Percentiles rank a stretch among this genome's conserved stretches.
Conservation (phyloP, 495 filamentous ascomycete species). For the Aspergillus indologenus region DNA sequence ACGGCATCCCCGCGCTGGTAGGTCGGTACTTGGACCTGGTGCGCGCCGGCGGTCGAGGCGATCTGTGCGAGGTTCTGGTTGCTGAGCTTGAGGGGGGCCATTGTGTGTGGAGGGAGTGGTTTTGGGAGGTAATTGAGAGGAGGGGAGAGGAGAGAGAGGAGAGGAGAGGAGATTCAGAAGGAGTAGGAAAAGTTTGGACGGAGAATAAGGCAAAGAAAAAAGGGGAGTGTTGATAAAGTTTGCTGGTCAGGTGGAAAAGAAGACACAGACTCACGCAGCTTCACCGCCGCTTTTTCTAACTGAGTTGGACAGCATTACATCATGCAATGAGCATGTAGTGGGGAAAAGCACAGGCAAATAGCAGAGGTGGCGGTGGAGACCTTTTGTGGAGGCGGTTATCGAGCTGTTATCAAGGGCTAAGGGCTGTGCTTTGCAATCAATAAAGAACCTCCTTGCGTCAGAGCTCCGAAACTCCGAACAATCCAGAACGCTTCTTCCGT, state of each 20-base stretch:
- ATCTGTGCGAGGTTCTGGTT: constrained; percentile 39
- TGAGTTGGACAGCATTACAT: constrained; percentile 18
- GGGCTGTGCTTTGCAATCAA: background rate
- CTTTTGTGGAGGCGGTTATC: background rate
- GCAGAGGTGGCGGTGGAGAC: background rate
- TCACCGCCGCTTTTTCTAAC: constrained; percentile 25
- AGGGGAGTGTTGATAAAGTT: no score
- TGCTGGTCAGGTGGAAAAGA: background rate
- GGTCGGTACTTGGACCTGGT: constrained; percentile 32
- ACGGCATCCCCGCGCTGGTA: constrained; percentile 37
- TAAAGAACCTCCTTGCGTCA: background rate
- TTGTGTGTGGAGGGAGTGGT: constrained; percentile 26
- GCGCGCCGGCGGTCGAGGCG: constrained; percentile 21
- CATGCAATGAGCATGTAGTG: constrained; percentile 11
- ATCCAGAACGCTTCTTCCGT: background rate
- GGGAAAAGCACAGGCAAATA: background rate
- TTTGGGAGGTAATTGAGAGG: constrained; percentile 1
- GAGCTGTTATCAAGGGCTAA: no score
- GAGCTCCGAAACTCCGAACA: background rate
- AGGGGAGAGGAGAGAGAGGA: background rate
- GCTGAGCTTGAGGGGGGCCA: constrained; percentile 43
- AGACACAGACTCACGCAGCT: constrained; percentile 1
- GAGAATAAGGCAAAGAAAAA: background rate
- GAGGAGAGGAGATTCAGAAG: constrained; percentile 1
- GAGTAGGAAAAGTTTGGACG: background rate